A percentile compares a stretch with the other conserved stretches of the same genome.
Conservation (phyloP, 1,284 basidiomycete species). For the Coniferiporia weirii region DNA sequence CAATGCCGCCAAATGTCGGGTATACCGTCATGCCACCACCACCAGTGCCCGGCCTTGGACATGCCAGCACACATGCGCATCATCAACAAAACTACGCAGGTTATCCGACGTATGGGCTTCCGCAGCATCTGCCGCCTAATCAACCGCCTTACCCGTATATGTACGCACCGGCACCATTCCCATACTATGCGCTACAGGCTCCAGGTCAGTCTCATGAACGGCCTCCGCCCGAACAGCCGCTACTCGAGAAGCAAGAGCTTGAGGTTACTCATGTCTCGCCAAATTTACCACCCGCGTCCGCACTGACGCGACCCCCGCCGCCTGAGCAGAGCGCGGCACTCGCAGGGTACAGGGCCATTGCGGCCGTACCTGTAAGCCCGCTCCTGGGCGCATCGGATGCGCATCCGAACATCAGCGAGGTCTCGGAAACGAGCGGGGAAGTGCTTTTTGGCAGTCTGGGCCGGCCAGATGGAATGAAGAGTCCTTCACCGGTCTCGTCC, state of each 20-base stretch:
- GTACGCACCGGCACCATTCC: constrained; percentile 12
- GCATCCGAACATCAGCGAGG: constrained; percentile 19
- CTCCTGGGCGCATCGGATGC: constrained; percentile 19
- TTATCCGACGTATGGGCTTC: constrained; percentile 6
- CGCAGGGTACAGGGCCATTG: constrained; percentile 22
- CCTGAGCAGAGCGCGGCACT: constrained; percentile 25
- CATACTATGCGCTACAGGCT: constrained; percentile 8
- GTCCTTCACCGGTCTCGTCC: constrained; percentile 27
- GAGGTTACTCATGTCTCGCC: constrained; percentile 4
- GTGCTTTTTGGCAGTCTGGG: constrained; percentile 52
- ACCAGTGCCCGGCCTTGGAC: constrained; percentile 4
- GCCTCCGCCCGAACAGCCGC: background rate
- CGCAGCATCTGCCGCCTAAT: constrained; percentile 7
- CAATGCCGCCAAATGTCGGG: background rate
- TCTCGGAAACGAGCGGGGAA: constrained; percentile 17
- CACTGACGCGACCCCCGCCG: constrained; percentile 20
- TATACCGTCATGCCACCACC: background rate
- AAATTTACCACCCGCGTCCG: constrained; percentile 18
- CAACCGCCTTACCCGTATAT: constrained; percentile 14
- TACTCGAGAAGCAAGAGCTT: background rate
- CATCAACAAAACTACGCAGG: constrained; percentile 6
- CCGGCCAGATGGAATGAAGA: constrained; percentile 26
- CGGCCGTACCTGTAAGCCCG: constrained; percentile 14
- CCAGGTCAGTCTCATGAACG: constrained; percentile 5
- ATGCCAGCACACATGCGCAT: background rate